Evolutionary conservation across 2,329 filamentous ascomycete genomes (phyloP).

Genomic region (Acephala macrosclerotiorum): DNA sequence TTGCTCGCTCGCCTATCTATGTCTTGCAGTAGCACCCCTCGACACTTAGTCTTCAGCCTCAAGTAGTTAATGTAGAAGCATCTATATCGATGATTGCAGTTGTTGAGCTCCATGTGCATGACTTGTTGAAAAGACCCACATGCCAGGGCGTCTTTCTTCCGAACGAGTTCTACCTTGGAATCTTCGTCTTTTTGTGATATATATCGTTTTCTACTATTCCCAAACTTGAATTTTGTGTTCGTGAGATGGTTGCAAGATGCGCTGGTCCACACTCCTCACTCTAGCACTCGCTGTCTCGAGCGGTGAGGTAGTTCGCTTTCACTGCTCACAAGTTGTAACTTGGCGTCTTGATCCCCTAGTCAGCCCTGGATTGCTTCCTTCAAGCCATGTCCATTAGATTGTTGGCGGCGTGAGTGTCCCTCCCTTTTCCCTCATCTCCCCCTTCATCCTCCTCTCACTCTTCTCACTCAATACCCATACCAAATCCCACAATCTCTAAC

Average conservation of each 20-base stretch:
- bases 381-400: slow-evolving; percentile 30
- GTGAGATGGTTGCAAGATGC: slow-evolving; percentile 23
- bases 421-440: not conserved
- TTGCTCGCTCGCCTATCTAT: not conserved
- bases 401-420: slow-evolving; percentile 17
- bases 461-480: no score
- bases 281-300: slow-evolving; percentile 14
- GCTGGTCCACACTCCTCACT: slow-evolving; percentile 17
- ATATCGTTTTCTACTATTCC: not conserved
- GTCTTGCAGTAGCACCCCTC: not conserved
- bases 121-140: not conserved
- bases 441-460: no score
- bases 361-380: slow-evolving; percentile 22
- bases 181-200: not conserved
- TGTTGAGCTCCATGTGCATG: not conserved
- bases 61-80: not conserved
- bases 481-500: no score
- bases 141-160: not conserved
- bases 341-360: slow-evolving; percentile 29
- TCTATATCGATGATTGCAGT: not conserved
- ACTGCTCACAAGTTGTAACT: slow-evolving; percentile 29
- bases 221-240: not conserved
- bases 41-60: not conserved
- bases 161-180: no score
- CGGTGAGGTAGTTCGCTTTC: slow-evolving; percentile 26